Conservation (phyloP, 345 rosid genomes). For the Hypericum androsaemum region DNA sequence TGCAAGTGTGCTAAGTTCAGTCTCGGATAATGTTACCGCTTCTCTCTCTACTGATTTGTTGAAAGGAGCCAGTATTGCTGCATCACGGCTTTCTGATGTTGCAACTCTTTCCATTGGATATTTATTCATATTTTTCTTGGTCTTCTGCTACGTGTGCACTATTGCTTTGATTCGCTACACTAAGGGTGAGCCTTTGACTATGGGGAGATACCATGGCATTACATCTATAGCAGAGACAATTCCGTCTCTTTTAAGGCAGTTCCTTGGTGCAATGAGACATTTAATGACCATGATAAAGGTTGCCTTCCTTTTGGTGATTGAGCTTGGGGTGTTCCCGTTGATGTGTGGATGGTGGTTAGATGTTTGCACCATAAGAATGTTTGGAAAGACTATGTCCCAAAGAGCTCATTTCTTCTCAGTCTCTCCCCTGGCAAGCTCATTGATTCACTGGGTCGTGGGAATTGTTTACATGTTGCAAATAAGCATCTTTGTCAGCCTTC, state of each 20-base stretch:
- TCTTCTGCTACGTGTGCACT: conserved; percentile 73
- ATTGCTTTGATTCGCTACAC: conserved; percentile 79
- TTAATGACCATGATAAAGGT: conserved; percentile 99
- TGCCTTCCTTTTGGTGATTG: conserved; percentile 94
- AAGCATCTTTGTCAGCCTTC: conserved; percentile 97
- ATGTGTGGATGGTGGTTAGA: conserved; percentile 99
- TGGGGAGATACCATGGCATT: conserved; percentile 75
- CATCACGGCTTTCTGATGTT: conserved; percentile 88
- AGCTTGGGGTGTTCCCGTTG: conserved; percentile 95
- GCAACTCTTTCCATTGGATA: conserved; percentile 93
- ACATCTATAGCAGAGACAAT: conserved; percentile 75
- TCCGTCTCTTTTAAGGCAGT: conserved; percentile 88
- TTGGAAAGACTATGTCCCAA: conserved; percentile 88
- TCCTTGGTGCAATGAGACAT: conserved; percentile 94
- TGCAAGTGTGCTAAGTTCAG: conserved; percentile 43
- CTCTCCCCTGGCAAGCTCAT: conserved; percentile 90
- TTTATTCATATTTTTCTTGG: conserved; percentile 56
- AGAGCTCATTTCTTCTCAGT: conserved; percentile 70
- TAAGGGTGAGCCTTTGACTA: conserved; percentile 87
- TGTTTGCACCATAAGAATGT: conserved; percentile 89
- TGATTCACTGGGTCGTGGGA: conserved; percentile 96
- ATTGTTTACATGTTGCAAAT: conserved; percentile 93
- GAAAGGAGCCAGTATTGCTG: conserved; percentile 47
- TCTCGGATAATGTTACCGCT: conserved; percentile 41
- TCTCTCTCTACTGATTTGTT: conserved; percentile 51